Evolutionary conservation across 495 filamentous ascomycete genomes (phyloP).

Genomic region (Evernia prunastri): DNA sequence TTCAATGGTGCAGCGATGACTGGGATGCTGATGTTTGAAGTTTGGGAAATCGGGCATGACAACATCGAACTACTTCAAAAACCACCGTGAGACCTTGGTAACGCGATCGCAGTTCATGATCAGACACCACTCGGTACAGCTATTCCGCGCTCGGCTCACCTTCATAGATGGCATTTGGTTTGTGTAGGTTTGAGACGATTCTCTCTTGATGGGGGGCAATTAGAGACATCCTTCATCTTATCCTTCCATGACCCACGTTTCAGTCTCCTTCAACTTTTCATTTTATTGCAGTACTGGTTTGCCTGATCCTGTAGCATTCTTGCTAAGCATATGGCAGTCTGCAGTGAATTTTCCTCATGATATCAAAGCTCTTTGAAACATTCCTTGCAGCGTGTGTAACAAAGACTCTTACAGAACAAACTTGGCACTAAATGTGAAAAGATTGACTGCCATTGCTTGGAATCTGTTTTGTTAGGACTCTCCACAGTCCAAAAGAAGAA

Average conservation of each 20-base stretch:
- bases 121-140: not conserved
- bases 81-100: constrained; percentile 63
- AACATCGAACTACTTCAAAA: constrained; percentile 79
- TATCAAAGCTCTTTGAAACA: not conserved
- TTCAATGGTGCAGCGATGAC: constrained; percentile 63
- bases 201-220: not conserved
- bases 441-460: not conserved
- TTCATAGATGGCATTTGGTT: too few relatives aligned
- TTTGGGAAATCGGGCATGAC: constrained; percentile 88
- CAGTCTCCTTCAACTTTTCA: not conserved
- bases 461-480: not conserved
- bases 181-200: not conserved
- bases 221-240: not conserved
- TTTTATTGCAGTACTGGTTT: not conserved
- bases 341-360: not conserved
- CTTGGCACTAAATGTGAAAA: not conserved
- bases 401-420: not conserved
- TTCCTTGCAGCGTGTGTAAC: not conserved
- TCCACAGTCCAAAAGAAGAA: not conserved
- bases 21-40: constrained; percentile 76
- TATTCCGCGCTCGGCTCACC: not conserved
- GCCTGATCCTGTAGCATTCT: not conserved
- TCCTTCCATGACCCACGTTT: not conserved
- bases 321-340: not conserved
- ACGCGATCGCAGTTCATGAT: constrained; percentile 49